Evolutionary conservation across 2,329 filamentous ascomycete genomes (phyloP), one percentile per base, ranked within the genome.

Genomic region (Diaporthe ampelina): DNA sequence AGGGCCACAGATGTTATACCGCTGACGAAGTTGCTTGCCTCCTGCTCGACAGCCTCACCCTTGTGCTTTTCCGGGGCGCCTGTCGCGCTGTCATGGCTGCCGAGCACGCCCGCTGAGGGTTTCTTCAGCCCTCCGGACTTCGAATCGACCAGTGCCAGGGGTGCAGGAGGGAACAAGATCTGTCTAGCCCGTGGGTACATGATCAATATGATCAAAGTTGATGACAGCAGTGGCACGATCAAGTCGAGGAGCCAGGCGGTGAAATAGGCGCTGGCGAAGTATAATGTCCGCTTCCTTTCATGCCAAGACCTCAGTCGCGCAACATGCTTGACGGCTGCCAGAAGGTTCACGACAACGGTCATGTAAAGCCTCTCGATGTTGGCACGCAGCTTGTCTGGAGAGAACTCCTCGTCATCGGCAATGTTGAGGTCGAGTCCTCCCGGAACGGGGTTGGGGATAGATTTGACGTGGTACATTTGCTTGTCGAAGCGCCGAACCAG

Each of bases 51-150:
- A 0, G 94, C 94, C 81, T 97, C 94, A 35, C 95, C 94, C 80
- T 94, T 93, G 83, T 94, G 90, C 77, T 94, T 94, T 81, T 97
- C 94, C 0, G 94, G 93, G 0, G 94, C 94, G 1, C 94, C 95
- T 0, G 94, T 97, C 0, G 93, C 88, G 73, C 93, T 95, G 75
- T 95, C 93, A 37, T 92, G 89, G 26, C 93, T 95, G 0, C 93
- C 94, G 0, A 97, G 84, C 0, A 95, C 91, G 1, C 94, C 94
- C 3, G 94, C 89, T 68, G 91, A 90, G 0, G 94, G 94, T 78
- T 93, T 95, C 81, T 97, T 91, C 0, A 96, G 86, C 9, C 93
- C 93, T 9, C 94, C 94, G 0, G 92, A 93, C 74, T 88, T 90
- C 45, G 87, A 85, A 76, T 92, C 88, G 57, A 97, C 93, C 1